These are phyloP conservation scores for Fusarium hainanense DNA, from an alignment of 2,329 filamentous ascomycete species.

Conservation along the genomic window DNA sequence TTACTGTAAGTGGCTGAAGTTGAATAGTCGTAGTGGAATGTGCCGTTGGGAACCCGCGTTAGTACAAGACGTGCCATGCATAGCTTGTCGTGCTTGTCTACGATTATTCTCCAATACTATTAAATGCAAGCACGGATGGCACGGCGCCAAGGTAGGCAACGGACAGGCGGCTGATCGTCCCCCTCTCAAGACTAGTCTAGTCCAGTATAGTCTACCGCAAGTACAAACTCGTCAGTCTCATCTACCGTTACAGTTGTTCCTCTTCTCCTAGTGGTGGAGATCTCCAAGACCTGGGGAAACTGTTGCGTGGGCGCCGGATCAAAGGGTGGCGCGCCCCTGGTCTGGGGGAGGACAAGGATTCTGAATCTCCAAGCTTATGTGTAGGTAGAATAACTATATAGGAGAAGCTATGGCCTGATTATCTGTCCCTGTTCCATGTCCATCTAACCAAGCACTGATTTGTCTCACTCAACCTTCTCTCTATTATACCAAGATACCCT, in stretches of 20 bases:
- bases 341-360: constrained; percentile 34
- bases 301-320: constrained; percentile 38
- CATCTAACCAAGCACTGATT: constrained; percentile 12
- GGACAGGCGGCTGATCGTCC: neutral
- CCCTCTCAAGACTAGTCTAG: neutral
- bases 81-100: neutral
- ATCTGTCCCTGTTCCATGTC: constrained; percentile 28
- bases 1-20: constrained; percentile 25
- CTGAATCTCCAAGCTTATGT: constrained; percentile 21
- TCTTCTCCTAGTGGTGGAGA: constrained; percentile 45
- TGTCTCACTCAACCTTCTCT: constrained; percentile 18
- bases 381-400: constrained; percentile 10
- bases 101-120: constrained; percentile 4
- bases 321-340: constrained; percentile 46
- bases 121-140: constrained; percentile 12
- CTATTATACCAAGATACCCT: constrained; percentile 27
- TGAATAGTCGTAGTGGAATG: neutral
- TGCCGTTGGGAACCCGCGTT: constrained; percentile 1
- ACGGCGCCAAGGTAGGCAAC: constrained; percentile 21
- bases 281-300: constrained; percentile 35
- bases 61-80: neutral
- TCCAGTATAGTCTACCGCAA: neutral
- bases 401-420: constrained; percentile 37
- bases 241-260: constrained; percentile 15
- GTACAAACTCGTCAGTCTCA: neutral